Evolutionary conservation across 768 basidiomycete genomes (phyloP).

Genomic region (Mycena latifolia): DNA sequence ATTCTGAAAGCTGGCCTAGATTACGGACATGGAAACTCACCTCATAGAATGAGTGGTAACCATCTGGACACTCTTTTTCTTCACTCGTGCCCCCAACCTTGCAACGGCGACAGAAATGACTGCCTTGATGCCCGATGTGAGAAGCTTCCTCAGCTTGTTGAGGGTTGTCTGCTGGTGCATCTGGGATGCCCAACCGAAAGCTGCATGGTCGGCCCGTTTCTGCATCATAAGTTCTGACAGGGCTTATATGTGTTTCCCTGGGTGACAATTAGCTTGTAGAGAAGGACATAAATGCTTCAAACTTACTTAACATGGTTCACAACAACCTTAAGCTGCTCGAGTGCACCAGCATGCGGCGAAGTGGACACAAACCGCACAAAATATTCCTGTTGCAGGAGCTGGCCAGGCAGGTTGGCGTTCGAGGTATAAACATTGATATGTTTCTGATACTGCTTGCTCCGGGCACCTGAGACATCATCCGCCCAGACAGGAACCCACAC

Average conservation of each 20-base stretch:
- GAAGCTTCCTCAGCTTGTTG: slow-evolving; percentile 34
- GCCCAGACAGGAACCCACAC: slow-evolving; percentile 36
- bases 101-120: slow-evolving; percentile 30
- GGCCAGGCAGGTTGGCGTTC: slow-evolving; percentile 44
- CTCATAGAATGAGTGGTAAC: neutral
- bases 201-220: neutral
- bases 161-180: slow-evolving; percentile 34
- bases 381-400: slow-evolving; percentile 47
- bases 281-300: neutral
- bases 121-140: slow-evolving; percentile 30
- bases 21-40: too few species aligned
- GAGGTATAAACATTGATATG: slow-evolving; percentile 49
- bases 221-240: slow-evolving; percentile 13
- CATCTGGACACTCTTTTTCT: slow-evolving; percentile 4
- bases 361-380: slow-evolving; percentile 43
- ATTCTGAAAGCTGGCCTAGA: too few species aligned
- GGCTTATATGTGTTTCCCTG: slow-evolving; percentile 5
- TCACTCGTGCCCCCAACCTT: slow-evolving; percentile 21
- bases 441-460: slow-evolving; percentile 49
- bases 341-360: slow-evolving; percentile 48
- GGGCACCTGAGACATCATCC: slow-evolving; percentile 19
- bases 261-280: neutral
- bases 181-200: slow-evolving; percentile 5
- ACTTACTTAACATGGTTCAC: neutral
- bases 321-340: slow-evolving; percentile 34